Conservation (phyloP, 805 yeast genomes). For the Candida mattraensis region DNA sequence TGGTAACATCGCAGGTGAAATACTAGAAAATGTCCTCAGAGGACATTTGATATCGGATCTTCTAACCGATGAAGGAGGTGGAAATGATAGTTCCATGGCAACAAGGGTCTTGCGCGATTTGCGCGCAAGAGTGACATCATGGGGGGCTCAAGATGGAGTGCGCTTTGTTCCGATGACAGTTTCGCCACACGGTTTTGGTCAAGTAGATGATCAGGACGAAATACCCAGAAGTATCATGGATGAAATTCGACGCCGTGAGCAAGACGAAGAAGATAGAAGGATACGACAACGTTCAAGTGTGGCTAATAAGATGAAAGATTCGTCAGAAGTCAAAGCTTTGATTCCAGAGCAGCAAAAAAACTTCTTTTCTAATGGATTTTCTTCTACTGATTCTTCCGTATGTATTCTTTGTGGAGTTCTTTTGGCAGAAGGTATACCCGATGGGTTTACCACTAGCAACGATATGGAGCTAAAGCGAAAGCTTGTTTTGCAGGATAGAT, state of each 20-base stretch:
- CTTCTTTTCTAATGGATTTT: conserved; percentile 29
- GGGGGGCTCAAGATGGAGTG: conserved; percentile 7
- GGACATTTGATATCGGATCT: conserved; percentile 8
- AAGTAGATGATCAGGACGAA: conserved; percentile 17
- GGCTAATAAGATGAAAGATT: conserved; percentile 23
- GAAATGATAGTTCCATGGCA: conserved; percentile 8
- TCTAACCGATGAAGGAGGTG: conserved; percentile 1
- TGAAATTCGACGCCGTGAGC: conserved; percentile 29
- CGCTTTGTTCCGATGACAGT: conserved; percentile 7
- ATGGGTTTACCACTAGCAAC: conserved; percentile 36
- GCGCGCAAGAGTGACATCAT: conserved; percentile 8
- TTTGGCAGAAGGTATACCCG: conserved; percentile 74
- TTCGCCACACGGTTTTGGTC: background rate
- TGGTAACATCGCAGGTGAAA: conserved; percentile 3
- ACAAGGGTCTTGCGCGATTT: conserved; percentile 10
- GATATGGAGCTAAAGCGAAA: conserved; percentile 26
- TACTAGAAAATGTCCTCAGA: conserved; percentile 13
- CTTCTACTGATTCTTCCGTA: conserved; percentile 39
- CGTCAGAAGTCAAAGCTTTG: conserved; percentile 14
- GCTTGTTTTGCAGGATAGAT: conserved; percentile 28
- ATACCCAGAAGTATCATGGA: conserved; percentile 32
- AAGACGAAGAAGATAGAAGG: conserved; percentile 28
- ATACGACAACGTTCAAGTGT: conserved; percentile 20
- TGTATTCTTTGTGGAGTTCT: conserved; percentile 73
- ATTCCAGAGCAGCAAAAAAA: conserved; percentile 15